These are phyloP conservation scores for Apostasia ramifera DNA, from an alignment of 106 monocot genomes.

Conservation along the genomic window DNA sequence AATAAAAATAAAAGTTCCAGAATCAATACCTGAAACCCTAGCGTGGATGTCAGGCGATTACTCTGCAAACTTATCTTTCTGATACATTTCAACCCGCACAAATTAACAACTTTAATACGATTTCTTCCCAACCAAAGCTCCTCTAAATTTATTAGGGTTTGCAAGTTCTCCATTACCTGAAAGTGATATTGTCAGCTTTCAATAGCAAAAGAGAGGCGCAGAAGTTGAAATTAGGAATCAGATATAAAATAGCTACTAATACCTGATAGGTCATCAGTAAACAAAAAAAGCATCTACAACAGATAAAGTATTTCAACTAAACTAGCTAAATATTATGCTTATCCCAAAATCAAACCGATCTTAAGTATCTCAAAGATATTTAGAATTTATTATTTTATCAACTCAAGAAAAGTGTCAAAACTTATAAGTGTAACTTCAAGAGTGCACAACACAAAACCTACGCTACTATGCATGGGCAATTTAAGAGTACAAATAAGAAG, in stretches of 20 bases:
- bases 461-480: too few species aligned
- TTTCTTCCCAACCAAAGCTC: slow-evolving; percentile 91
- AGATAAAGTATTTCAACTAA: neutral
- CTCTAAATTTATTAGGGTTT: slow-evolving; percentile 64
- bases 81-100: slow-evolving; percentile 78
- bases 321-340: neutral
- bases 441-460: too few species aligned
- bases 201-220: too few species aligned
- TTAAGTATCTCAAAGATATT: neutral
- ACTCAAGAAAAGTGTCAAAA: neutral
- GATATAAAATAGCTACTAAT: neutral
- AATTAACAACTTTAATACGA: slow-evolving; percentile 67
- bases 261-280: neutral
- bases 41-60: slow-evolving; percentile 84
- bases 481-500: too few species aligned
- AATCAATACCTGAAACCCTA: slow-evolving; percentile 66
- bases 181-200: neutral
- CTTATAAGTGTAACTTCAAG: too few species aligned
- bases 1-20: neutral
- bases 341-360: neutral
- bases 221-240: too few species aligned
- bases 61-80: slow-evolving; percentile 91
- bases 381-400: neutral
- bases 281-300: neutral
- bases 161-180: slow-evolving; percentile 89